Evolutionary conservation across 192 early-diverging fungal genomes (phyloP), one percentile per base, ranked within the genome.

Genomic region (Coemansia sp.): DNA sequence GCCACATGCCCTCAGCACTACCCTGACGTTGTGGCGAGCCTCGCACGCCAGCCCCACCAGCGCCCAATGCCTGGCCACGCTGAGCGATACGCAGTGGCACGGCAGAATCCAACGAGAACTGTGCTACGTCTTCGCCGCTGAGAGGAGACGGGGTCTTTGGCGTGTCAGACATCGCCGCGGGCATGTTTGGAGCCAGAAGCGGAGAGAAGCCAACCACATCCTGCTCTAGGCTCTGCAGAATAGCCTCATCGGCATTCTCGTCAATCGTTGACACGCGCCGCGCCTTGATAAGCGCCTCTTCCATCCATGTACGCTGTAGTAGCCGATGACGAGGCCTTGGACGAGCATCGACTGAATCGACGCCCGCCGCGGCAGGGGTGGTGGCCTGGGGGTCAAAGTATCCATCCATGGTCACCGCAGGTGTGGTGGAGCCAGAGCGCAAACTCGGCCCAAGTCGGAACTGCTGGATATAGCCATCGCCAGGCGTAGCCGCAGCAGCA

Each of bases 301-400:
- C 83, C 79, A 85, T 85, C 83, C 78, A 85, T 18, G 79, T 85
- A 63, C 79, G 78, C 65, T 85, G 75, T 47, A 85, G 65, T 69
- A 73, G 73, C 4, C 78, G 78, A 53, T 81, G 78, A 29, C 77
- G 81, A 29, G 81, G 75, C 6, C 82, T 71, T 22, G 75, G 75
- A 1, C 73, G 69, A 27, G 36, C 65, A n/a, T 64, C 64, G 43
- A 57, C 53, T 27, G 66, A 24, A 40, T 29, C 20, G 22, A 24
- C 20, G 15, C 43, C 57, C 2, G 69, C 20, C 33, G 38, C 74
- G 3, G 64, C 58, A 3, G 36, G 10, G n/a, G 7, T 38, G 18
- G 46, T 38, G 24, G 24, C 55, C 22, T 74, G 62, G 5, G 79
- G 78, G 60, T 75, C 60, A 81, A 85, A 85, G 64, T 85, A 85